Evolutionary conservation across 225 moss, liverwort and hornwort genomes (phyloP).

Genomic region (Takakia lepidozioides): DNA sequence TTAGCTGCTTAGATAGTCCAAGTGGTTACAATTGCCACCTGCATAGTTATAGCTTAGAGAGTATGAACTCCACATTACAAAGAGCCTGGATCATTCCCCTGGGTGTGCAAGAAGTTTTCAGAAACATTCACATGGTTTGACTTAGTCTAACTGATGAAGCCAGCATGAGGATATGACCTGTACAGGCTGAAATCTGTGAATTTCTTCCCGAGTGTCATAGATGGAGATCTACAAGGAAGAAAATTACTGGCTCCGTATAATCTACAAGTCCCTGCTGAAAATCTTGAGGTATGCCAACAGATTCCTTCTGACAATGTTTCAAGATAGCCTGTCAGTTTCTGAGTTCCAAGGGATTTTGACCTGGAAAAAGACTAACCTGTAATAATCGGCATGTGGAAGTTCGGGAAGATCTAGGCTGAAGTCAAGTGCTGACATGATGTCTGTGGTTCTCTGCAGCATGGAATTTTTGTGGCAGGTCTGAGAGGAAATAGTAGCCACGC

Average conservation of each 20-base stretch:
- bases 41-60: too few relatives aligned
- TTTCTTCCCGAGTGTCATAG: conserved; percentile 83
- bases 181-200: conserved; percentile 66
- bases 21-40: too few relatives aligned
- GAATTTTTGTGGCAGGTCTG: conserved; percentile 91
- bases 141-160: too few relatives aligned
- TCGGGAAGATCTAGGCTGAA: too few relatives aligned
- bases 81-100: conserved; percentile 85
- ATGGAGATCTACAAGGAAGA: conserved; percentile 99
- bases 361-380: too few relatives aligned
- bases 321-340: too few relatives aligned
- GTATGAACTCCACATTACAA: too few relatives aligned
- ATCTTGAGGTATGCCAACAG: conserved; percentile 71
- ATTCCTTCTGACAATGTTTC: too few relatives aligned
- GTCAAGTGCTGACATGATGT: too few relatives aligned
- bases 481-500: conserved; percentile 83
- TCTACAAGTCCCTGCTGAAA: conserved; percentile 91
- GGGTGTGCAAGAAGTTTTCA: conserved; percentile 81
- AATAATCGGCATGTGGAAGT: too few relatives aligned
- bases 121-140: conserved; percentile 65
- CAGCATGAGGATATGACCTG: background rate
- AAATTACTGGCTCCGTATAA: conserved; percentile 86
- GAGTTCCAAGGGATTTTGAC: too few relatives aligned
- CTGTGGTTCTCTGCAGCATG: conserved; percentile 49
- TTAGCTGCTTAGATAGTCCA: too few relatives aligned